Evolutionary conservation across 2,329 filamentous ascomycete genomes (phyloP).

Genomic region (Trichoderma endophyticum): DNA sequence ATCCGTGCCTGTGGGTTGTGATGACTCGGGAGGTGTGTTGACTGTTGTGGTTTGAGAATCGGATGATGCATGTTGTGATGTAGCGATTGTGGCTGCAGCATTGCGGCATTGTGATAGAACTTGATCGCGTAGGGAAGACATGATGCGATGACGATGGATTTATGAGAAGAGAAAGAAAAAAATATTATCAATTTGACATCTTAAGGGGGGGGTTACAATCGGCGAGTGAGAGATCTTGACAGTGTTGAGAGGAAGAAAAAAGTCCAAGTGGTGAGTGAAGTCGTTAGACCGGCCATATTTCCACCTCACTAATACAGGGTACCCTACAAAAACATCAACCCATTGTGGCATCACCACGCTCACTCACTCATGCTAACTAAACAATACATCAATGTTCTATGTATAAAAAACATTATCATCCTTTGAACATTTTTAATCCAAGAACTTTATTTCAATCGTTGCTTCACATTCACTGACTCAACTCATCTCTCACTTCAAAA

Average conservation of each 20-base stretch:
- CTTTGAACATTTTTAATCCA: no score
- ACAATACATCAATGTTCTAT: background rate
- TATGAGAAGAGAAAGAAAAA: background rate
- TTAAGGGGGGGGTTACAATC: background rate
- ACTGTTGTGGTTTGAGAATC: background rate
- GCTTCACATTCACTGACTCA: background rate
- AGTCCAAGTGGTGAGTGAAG: background rate
- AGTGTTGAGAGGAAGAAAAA: background rate
- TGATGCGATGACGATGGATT: background rate
- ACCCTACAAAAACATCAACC: background rate
- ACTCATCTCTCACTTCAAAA: background rate
- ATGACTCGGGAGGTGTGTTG: background rate
- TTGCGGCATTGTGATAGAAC: conserved; percentile 28
- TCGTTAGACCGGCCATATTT: background rate
- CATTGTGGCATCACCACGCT: background rate
- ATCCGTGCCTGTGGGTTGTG: background rate
- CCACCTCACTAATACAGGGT: background rate
- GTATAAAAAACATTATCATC: no score
- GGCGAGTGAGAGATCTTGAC: background rate
- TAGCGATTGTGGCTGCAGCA: conserved; percentile 23
- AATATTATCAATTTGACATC: background rate
- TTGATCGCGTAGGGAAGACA: conserved; percentile 23
- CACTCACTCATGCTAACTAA: background rate
- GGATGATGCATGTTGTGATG: background rate
- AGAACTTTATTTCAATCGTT: background rate